Base-by-base conservation (phyloP, 1,284 basidiomycete species). In the Puccinia triticina region DNA sequence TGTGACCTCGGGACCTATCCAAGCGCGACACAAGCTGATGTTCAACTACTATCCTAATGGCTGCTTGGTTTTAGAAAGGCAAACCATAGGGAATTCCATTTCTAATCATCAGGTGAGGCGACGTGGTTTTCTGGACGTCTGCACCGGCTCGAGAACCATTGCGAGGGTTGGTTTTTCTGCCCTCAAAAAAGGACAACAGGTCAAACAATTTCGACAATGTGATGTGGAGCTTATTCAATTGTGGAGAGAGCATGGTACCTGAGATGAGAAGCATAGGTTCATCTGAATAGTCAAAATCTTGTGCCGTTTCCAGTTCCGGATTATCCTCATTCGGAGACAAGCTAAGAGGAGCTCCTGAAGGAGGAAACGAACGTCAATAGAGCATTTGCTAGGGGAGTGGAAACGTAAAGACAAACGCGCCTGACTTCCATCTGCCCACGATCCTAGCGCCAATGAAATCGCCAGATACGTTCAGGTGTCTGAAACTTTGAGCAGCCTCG, bases 371-470 rank as follows among this genome's bases (percentile, higher is more conserved):
- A 37, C 21, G 18, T 66, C 64, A 66, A 37, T 43, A 2, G 1
- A 32, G 32, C 34, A 66, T 8, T 32, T 66, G 11, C 64, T 21
- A 34, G 32, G 18, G 11, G 7, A 50, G 48, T 32, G 40, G 64
- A 21, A 10, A 64, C 3, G 4, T n/a, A 26, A n/a, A 55, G 2
- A 18, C 5, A 57, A 23, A 23, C 37, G 12, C 14, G 66, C 75
- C 75, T 29, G 75, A 77, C n/a, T 77, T 77, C 75, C 75, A 77
- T 55, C 75, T 53, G 14, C 75, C 75, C 2, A 77, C 43, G 10
- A 77, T 32, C 48, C 75, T 61, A n/a, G 75, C 75, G 21, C 75
- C 75, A 48, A 77, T 64, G 12, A 75, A 57, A 10, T 64, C 75
- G n/a, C 32, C 34, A 18, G 75, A 18, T 2, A 64, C 21, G 21